These are phyloP conservation scores for Phytophthora melonis DNA, from an alignment of 352 stramenopile species.

Conservation along the genomic window DNA sequence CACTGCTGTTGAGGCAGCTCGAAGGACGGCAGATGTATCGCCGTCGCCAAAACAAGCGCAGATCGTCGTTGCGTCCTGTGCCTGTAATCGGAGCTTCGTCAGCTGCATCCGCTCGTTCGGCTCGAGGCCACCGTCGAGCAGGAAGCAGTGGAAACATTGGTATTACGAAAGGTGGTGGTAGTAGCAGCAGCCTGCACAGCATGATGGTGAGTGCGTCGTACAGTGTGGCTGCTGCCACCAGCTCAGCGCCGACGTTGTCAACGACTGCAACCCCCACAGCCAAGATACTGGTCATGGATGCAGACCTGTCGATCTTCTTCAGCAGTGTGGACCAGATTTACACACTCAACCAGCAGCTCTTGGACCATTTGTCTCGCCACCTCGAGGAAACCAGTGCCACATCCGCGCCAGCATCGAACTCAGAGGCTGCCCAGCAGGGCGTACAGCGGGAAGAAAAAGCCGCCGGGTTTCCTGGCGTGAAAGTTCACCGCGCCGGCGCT, in stretches of 20 bases:
- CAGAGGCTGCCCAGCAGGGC: slow-evolving; percentile 12
- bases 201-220: slow-evolving; percentile 50
- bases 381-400: slow-evolving; percentile 65
- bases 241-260: slow-evolving; percentile 35
- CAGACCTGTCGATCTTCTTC: slow-evolving; percentile 90
- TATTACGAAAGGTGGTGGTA: slow-evolving; percentile 46
- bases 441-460: slow-evolving; percentile 11
- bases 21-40: slow-evolving; percentile 79
- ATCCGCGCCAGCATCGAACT: slow-evolving; percentile 29
- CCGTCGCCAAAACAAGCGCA: slow-evolving; percentile 71
- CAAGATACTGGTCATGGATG: slow-evolving; percentile 81
- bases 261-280: slow-evolving; percentile 24
- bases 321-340: slow-evolving; percentile 90
- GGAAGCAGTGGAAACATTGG: slow-evolving; percentile 50
- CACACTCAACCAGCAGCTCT: slow-evolving; percentile 87
- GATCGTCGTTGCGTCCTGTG: slow-evolving; percentile 59
- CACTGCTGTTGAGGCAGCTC: slow-evolving; percentile 78
- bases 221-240: slow-evolving; percentile 37
- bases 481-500: slow-evolving; percentile 59
- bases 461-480: slow-evolving; percentile 16
- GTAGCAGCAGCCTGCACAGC: slow-evolving; percentile 57
- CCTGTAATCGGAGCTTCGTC: slow-evolving; percentile 46
- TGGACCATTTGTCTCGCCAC: slow-evolving; percentile 87
- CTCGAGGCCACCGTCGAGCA: slow-evolving; percentile 29
- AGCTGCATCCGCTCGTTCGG: slow-evolving; percentile 10